These are phyloP conservation scores for Arxiozyma bovina DNA, from an alignment of 1,139 yeast genomes.

Conservation along the genomic window DNA sequence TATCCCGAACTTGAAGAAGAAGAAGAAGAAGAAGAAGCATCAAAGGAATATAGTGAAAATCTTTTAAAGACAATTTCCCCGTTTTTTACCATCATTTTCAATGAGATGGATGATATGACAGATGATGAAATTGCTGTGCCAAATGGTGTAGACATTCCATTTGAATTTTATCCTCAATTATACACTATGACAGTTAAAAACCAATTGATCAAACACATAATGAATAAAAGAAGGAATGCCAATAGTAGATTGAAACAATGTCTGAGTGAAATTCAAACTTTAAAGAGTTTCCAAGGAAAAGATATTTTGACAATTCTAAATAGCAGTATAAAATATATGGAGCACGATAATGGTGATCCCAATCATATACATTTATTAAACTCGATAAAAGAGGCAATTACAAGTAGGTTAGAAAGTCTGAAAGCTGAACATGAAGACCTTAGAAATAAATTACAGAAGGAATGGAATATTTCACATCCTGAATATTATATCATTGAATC, in stretches of 20 bases:
- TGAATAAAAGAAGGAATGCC: slow-evolving; percentile 18
- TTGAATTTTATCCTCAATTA: slow-evolving; percentile 29
- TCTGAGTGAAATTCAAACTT: slow-evolving; percentile 16
- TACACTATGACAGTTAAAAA: slow-evolving; percentile 24
- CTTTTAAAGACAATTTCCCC: slow-evolving; percentile 24
- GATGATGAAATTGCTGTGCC: slow-evolving; percentile 15
- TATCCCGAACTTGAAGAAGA: slow-evolving; percentile 21
- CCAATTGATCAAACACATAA: slow-evolving; percentile 20
- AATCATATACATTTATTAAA: neutral
- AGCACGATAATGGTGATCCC: slow-evolving; percentile 10
- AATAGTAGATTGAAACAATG: slow-evolving; percentile 15
- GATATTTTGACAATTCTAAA: slow-evolving; percentile 22
- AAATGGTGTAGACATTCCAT: slow-evolving; percentile 27
- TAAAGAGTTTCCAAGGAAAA: slow-evolving; percentile 28
- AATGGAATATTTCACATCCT: slow-evolving; percentile 26
- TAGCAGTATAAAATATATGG: slow-evolving; percentile 22
- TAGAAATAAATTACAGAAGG: slow-evolving; percentile 19
- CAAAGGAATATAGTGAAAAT: slow-evolving; percentile 13
- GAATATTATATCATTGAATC: slow-evolving; percentile 19
- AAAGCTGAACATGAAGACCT: slow-evolving; percentile 20
- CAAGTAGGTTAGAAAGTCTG: neutral
- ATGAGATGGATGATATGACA: slow-evolving; percentile 24
- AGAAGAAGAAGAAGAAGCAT: slow-evolving; percentile 3
- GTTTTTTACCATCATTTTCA: slow-evolving; percentile 25
- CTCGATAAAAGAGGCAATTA: neutral